A percentile compares a stretch with the other conserved stretches of the same genome.
phyloP scores from a whole-genome alignment of 1,139 yeast species.

The Wickerhamomyces sp. region DNA sequence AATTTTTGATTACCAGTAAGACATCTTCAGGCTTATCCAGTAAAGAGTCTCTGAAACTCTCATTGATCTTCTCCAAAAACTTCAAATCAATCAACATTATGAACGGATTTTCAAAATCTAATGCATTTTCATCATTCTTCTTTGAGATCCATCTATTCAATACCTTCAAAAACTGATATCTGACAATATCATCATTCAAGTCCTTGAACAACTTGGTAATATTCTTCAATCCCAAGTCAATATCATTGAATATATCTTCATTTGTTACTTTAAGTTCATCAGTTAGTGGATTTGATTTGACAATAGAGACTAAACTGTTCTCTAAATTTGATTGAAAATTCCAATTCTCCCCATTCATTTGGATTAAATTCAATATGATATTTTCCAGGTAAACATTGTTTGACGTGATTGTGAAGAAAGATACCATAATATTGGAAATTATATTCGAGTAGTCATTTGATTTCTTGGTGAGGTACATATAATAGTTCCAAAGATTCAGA shows the following conservation, averaged over 20 bases:
- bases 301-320: conserved; percentile 52
- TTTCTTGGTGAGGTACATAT: conserved; percentile 42
- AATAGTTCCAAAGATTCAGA: conserved; percentile 57
- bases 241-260: conserved; percentile 34
- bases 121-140: conserved; percentile 11
- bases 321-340: conserved; percentile 36
- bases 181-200: conserved; percentile 45
- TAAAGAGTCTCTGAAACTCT: conserved; percentile 53
- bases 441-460: conserved; percentile 34
- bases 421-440: conserved; percentile 40
- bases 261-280: conserved; percentile 15
- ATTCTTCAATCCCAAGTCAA: conserved; percentile 48
- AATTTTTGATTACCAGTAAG: conserved; percentile 47
- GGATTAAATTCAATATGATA: conserved; percentile 41
- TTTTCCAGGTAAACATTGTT: conserved; percentile 33
- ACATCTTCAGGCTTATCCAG: conserved; percentile 60
- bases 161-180: conserved; percentile 44
- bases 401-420: conserved; percentile 40
- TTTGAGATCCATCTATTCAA: conserved; percentile 56
- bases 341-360: conserved; percentile 46
- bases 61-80: conserved; percentile 58
- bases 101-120: conserved; percentile 44
- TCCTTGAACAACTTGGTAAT: conserved; percentile 45
- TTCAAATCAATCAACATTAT: conserved; percentile 56
- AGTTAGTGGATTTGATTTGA: conserved; percentile 16